phyloP scores from a whole-genome alignment of 179 eudicot species.

The Heliamphora pulchella region DNA sequence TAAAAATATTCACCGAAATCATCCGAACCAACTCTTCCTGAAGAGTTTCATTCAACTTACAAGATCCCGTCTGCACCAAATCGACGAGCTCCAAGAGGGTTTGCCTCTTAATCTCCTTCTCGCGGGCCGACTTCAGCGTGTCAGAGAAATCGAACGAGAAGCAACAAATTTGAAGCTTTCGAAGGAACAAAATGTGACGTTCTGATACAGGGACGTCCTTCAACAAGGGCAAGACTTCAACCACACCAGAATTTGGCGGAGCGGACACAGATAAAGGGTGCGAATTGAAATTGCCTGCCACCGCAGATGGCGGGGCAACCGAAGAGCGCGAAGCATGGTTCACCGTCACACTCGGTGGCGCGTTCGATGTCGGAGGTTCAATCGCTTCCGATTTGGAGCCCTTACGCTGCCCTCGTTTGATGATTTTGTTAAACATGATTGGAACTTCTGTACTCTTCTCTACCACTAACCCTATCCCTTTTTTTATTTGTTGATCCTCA shows the following conservation, averaged over 20 bases:
- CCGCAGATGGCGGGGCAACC: background rate
- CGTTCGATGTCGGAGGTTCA: conserved; percentile 23
- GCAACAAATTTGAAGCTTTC: conserved; percentile 8
- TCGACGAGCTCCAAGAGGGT: conserved; percentile 24
- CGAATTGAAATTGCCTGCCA: background rate
- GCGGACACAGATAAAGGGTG: background rate
- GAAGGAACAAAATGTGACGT: conserved; percentile 1
- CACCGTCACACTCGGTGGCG: conserved; percentile 19
- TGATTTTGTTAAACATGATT: conserved; percentile 28
- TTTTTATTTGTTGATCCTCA: background rate
- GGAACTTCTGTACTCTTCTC: background rate
- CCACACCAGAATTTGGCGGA: background rate
- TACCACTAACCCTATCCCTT: background rate
- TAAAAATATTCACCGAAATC: conserved; percentile 23
- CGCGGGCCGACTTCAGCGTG: conserved; percentile 4
- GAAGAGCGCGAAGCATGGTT: conserved; percentile 31
- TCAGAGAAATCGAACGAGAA: conserved; percentile 8
- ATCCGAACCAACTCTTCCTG: conserved; percentile 30
- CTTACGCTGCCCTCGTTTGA: conserved; percentile 27
- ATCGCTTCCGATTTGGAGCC: conserved; percentile 23
- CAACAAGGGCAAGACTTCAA: background rate
- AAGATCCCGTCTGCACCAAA: conserved; percentile 26
- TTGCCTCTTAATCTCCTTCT: conserved; percentile 30
- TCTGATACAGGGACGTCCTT: conserved; percentile 6
- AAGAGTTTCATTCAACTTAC: conserved; percentile 23